A percentile compares a stretch with the other conserved stretches of the same genome.
Conservation (phyloP, 352 stramenopile genomes). For the Pilasporangium apinafurcum region DNA sequence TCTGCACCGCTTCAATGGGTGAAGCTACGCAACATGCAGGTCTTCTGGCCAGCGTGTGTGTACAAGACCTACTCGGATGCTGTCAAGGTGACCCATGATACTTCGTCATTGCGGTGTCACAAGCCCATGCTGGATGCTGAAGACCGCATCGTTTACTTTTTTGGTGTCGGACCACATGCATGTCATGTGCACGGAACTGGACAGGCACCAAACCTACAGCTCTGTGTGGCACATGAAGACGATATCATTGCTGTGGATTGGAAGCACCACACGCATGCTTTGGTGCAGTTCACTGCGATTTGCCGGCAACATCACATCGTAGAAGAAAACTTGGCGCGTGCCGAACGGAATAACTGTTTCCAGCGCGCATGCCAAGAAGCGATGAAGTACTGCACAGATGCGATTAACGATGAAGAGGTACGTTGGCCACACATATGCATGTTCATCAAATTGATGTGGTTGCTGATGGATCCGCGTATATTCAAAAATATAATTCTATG, state of each 20-base stretch:
- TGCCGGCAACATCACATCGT: conserved; percentile 23
- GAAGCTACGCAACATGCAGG: conserved; percentile 37
- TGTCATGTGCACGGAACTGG: conserved; percentile 18
- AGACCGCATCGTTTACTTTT: conserved; percentile 77
- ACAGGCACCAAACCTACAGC: conserved; percentile 37
- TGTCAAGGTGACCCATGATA: conserved; percentile 36
- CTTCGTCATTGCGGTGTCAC: conserved; percentile 19
- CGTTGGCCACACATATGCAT: neutral
- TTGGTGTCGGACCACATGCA: conserved; percentile 45
- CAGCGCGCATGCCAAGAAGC: conserved; percentile 43
- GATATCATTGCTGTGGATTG: conserved; percentile 21
- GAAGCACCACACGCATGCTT: no score
- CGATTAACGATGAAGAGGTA: conserved; percentile 18
- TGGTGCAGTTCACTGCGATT: conserved; percentile 36
- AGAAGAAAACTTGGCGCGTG: conserved; percentile 26
- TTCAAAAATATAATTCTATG: neutral
- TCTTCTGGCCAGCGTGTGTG: conserved; percentile 71
- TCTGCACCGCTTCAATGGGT: conserved; percentile 35
- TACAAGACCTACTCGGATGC: conserved; percentile 55
- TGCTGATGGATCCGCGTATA: neutral
- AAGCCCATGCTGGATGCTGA: conserved; percentile 58
- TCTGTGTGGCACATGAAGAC: conserved; percentile 35
- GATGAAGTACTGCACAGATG: conserved; percentile 15
- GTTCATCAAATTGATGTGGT: neutral
- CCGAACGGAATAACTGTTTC: conserved; percentile 41